Conservation (phyloP, 2,329 filamentous ascomycete species). For the Laburnicola sp. region DNA sequence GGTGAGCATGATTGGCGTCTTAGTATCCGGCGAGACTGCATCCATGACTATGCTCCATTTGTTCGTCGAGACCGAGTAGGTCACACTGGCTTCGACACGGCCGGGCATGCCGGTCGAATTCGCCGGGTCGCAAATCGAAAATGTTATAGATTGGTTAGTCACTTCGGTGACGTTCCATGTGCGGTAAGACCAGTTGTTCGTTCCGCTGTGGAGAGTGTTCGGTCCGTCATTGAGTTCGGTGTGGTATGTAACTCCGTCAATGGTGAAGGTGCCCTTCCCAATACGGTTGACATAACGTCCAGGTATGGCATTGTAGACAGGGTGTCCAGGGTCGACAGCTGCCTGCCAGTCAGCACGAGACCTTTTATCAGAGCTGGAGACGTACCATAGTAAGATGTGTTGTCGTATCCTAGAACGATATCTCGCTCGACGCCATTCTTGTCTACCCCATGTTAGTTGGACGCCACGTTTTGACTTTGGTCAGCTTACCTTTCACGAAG, state of each 20-base stretch:
- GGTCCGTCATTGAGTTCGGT: conserved; percentile 37
- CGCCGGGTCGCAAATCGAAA: conserved; percentile 33
- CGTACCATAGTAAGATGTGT: conserved; percentile 41
- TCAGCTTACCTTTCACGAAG: conserved; percentile 34
- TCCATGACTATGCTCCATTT: conserved; percentile 40
- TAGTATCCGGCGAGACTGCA: conserved; percentile 31
- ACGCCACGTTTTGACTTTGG: not conserved
- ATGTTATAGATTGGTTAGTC: conserved; percentile 36
- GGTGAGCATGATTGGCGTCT: conserved; percentile 39
- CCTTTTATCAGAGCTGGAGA: not conserved
- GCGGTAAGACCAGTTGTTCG: conserved; percentile 40
- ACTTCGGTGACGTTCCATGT: conserved; percentile 34
- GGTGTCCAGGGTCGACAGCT: conserved; percentile 42
- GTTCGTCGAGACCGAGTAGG: conserved; percentile 37
- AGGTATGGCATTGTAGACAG: conserved; percentile 41
- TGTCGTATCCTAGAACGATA: conserved; percentile 41
- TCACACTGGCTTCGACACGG: conserved; percentile 33
- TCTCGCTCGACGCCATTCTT: conserved; percentile 35
- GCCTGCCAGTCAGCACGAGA: conserved; percentile 11
- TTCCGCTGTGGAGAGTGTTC: conserved; percentile 40
- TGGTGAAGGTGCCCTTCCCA: conserved; percentile 34
- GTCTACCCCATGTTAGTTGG: conserved; percentile 25
- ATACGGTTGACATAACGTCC: conserved; percentile 42
- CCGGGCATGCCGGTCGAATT: conserved; percentile 40
- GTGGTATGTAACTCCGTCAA: conserved; percentile 34